Evolutionary conservation across 345 rosid species (phyloP).

Genomic region (Angophora floribunda): DNA sequence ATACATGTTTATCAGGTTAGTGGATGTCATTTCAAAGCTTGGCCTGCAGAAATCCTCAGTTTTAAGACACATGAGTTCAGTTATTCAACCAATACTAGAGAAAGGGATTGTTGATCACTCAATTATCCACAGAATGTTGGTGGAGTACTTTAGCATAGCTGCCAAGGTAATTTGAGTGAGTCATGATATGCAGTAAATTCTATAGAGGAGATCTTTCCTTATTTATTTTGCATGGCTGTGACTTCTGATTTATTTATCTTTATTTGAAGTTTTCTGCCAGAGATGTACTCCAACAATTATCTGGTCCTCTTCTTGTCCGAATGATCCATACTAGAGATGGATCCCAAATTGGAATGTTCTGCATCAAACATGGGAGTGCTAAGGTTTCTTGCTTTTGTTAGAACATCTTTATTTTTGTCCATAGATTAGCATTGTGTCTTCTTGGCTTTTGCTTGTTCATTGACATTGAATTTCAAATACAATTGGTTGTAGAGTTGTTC

Average conservation of each 20-base stretch:
- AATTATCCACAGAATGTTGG: conserved; percentile 63
- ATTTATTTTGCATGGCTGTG: not conserved
- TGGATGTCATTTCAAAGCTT: conserved; percentile 67
- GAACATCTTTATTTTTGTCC: not conserved
- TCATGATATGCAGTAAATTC: not conserved
- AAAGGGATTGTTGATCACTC: conserved; percentile 92
- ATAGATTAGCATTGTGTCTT: not conserved
- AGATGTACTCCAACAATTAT: conserved; percentile 65
- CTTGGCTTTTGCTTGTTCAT: not conserved
- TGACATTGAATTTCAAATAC: not conserved
- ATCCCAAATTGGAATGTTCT: conserved; percentile 70
- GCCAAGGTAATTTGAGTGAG: conserved; percentile 48
- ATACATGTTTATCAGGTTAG: conserved; percentile 40
- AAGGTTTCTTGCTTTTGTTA: conserved; percentile 41
- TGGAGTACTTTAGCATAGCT: conserved; percentile 75
- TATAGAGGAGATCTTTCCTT: not conserved
- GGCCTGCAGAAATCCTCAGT: conserved; percentile 69
- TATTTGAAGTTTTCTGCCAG: conserved; percentile 63
- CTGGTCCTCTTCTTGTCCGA: conserved; percentile 77
- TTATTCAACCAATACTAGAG: conserved; percentile 86
- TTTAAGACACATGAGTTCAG: conserved; percentile 56
- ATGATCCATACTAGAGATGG: conserved; percentile 97
- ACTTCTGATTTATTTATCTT: conserved; percentile 8
- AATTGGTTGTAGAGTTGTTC: not conserved
- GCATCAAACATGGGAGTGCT: conserved; percentile 89